These are phyloP conservation scores for Starmera quercuum DNA, from an alignment of 805 yeast genomes.

Conservation along the genomic window DNA sequence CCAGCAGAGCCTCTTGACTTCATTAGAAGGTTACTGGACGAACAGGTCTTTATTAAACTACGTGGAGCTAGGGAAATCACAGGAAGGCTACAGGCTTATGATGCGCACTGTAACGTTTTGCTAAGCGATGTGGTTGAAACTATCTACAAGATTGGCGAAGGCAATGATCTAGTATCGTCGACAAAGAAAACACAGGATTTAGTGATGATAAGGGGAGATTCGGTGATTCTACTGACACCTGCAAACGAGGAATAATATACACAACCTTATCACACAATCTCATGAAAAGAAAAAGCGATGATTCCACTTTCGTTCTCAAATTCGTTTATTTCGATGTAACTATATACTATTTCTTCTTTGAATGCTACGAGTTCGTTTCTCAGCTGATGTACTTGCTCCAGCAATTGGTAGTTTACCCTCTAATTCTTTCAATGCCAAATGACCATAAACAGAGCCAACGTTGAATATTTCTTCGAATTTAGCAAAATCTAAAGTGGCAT, in stretches of 20 bases:
- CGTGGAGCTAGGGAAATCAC: slow-evolving; percentile 91
- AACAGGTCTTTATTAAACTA: slow-evolving; percentile 76
- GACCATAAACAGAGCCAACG: slow-evolving; percentile 75
- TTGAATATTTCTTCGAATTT: slow-evolving; percentile 84
- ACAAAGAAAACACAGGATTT: slow-evolving; percentile 61
- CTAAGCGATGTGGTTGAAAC: slow-evolving; percentile 89
- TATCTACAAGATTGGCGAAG: slow-evolving; percentile 50
- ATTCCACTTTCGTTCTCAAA: too few relatives aligned
- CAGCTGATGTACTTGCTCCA: slow-evolving; percentile 31
- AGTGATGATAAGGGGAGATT: slow-evolving; percentile 97
- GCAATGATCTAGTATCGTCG: slow-evolving; percentile 33
- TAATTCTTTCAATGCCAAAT: slow-evolving; percentile 43
- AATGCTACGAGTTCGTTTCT: slow-evolving; percentile 23
- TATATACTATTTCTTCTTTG: slow-evolving; percentile 62
- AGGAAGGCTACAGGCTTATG: slow-evolving; percentile 88
- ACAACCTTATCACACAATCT: too few relatives aligned
- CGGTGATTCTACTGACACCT: slow-evolving; percentile 76
- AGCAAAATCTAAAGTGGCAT: slow-evolving; percentile 86
- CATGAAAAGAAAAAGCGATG: too few relatives aligned
- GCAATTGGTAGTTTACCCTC: slow-evolving; percentile 48
- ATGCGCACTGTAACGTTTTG: slow-evolving; percentile 94
- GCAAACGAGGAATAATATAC: slow-evolving; percentile 21
- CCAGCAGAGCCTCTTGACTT: slow-evolving; percentile 80
- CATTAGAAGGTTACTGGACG: slow-evolving; percentile 80
- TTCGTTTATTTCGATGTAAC: too few relatives aligned